phyloP scores from a whole-genome alignment of 2,329 filamentous ascomycete species.

The Ploettnerulaceae sp. region DNA sequence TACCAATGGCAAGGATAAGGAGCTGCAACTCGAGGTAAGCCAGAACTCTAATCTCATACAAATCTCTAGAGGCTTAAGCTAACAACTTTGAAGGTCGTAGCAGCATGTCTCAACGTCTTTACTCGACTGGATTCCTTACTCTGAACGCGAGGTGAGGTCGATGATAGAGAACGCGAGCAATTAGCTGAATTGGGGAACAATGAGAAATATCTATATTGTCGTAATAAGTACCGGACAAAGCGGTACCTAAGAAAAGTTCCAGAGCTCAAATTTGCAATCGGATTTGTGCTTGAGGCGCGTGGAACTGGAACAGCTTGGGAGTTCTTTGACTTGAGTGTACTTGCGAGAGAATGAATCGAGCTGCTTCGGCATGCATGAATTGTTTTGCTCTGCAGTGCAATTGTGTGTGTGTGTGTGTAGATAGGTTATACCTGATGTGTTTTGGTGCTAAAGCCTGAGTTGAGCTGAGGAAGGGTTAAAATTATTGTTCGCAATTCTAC shows the following conservation, averaged over 20 bases:
- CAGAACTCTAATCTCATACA: constrained; percentile 34
- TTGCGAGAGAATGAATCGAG: background rate
- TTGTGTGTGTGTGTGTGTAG: constrained; percentile 9
- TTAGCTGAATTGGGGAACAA: background rate
- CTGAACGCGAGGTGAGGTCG: constrained; percentile 40
- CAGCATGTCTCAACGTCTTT: constrained; percentile 94
- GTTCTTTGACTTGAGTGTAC: background rate
- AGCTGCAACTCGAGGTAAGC: constrained; percentile 88
- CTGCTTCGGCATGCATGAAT: constrained; percentile 1
- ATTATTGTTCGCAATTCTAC: no score
- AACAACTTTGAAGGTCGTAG: constrained; percentile 54
- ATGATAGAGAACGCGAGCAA: background rate
- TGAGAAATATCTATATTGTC: constrained; percentile 24
- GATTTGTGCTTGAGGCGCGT: constrained; percentile 3
- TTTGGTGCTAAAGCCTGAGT: background rate
- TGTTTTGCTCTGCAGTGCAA: constrained; percentile 11
- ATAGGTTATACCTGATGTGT: background rate
- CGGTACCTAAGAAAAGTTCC: constrained; percentile 18
- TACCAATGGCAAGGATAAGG: constrained; percentile 81
- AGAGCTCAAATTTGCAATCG: no score
- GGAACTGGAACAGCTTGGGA: constrained; percentile 3
- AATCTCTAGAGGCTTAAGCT: background rate
- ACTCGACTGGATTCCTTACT: constrained; percentile 94
- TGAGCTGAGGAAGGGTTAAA: background rate
- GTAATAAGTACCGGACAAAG: constrained; percentile 22